Evolutionary conservation across 495 filamentous ascomycete species (phyloP), one percentile per base, ranked within the genome.

Genomic region (Apodospora peruviana): DNA sequence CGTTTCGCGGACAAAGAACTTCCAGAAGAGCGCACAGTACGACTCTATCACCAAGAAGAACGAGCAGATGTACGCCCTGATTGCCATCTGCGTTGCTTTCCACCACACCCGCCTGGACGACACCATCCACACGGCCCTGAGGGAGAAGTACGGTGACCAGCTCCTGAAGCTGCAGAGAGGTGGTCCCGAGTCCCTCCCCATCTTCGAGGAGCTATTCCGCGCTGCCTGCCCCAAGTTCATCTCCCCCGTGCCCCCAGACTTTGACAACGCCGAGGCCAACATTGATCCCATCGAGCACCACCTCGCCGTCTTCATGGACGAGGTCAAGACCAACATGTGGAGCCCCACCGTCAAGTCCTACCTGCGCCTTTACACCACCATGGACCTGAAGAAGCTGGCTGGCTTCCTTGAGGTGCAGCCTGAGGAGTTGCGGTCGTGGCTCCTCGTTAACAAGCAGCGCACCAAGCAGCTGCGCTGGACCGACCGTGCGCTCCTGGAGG

Each of bases 31-130:
- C 67, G 86, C 91, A 21, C 90, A 90, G 70, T 97, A 95, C 74
- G 93, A 98, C 66, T 90, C 89, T 41, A 95, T 97, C 69, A 86
- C 85, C 64, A 98, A 98, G 84, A 96, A 97, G 82, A 97, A 95
- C 70, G 94, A 98, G 65, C 93, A 96, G 78, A 98, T 98, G 93
- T 95, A 96, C 62, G 93, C 91, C 24, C 81, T 98, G 55, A 95
- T 98, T 55, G 93, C 93, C 63, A 96, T 98, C 74, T 97, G 93
- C 67, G 90, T 97, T 40, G 90, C 93, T 52, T 95, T 98, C 78
- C 85, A 91, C 70, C 93, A 94, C 25, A 96, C 89, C 43, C 86
- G 93, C 58, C 81, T 98, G 58, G 93, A 98, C 62, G 93, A 98
- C 76, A 97, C 93, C 64, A 97, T 98, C 74, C 93, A 97, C 83